Evolutionary conservation across 495 filamentous ascomycete genomes (phyloP).

Genomic region (Talaromyces proteolyticus): DNA sequence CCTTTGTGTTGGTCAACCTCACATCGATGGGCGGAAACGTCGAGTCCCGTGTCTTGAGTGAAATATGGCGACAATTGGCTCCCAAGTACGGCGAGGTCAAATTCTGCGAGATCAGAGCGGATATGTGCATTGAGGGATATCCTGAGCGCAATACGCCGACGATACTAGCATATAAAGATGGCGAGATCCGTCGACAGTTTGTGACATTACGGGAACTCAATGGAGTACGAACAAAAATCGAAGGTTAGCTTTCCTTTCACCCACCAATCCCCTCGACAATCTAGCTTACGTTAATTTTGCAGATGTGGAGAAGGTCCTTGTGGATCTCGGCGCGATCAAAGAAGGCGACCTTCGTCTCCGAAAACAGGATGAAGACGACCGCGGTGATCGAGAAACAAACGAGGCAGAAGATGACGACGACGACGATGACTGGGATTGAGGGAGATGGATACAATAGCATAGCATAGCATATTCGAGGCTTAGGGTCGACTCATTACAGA

Average conservation of each 20-base stretch:
- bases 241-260: constrained; percentile 39
- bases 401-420: constrained; percentile 51
- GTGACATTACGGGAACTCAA: constrained; percentile 77
- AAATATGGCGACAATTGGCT: constrained; percentile 85
- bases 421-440: constrained; percentile 77
- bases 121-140: constrained; percentile 94
- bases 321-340: constrained; percentile 73
- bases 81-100: constrained; percentile 86
- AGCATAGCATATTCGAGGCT: no score
- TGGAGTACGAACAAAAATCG: constrained; percentile 61
- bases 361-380: constrained; percentile 53
- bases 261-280: constrained; percentile 1
- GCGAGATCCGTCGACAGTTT: constrained; percentile 83
- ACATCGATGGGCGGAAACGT: constrained; percentile 69
- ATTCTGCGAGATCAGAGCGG: constrained; percentile 91
- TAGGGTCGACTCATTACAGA: no score
- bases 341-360: constrained; percentile 72
- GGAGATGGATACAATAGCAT: no score
- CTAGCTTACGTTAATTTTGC: constrained; percentile 5
- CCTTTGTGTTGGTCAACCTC: constrained; percentile 78
- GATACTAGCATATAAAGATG: constrained; percentile 85
- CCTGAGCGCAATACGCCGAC: constrained; percentile 93
- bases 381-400: constrained; percentile 43
- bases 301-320: constrained; percentile 71
- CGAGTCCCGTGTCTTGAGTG: constrained; percentile 73